Evolutionary conservation across 331 rosid species (phyloP).

Genomic region (Quercus tomentella): DNA sequence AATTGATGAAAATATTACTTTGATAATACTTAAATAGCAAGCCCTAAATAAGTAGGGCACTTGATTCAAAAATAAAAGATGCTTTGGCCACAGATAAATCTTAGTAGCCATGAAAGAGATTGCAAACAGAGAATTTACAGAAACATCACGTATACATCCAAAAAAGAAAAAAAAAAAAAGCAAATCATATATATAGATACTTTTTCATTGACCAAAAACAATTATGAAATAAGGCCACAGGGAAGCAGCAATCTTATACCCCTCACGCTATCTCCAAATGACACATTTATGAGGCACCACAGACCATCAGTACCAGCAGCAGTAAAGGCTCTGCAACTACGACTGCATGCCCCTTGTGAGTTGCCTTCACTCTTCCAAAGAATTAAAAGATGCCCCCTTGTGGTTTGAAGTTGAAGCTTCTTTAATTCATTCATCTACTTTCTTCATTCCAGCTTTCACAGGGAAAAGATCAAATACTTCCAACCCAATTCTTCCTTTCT

Average conservation of each 20-base stretch:
- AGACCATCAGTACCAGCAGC: constrained; percentile 62
- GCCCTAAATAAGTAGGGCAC: neutral
- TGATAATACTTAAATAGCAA: neutral
- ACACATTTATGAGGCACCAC: constrained; percentile 47
- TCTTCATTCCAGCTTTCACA: constrained; percentile 30
- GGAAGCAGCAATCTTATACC: constrained; percentile 54
- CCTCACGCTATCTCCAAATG: constrained; percentile 39
- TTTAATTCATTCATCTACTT: constrained; percentile 32
- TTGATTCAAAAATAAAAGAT: neutral
- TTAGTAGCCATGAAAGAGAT: neutral
- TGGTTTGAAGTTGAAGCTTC: constrained; percentile 51
- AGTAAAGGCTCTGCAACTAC: constrained; percentile 47
- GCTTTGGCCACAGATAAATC: neutral
- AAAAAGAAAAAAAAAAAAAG: neutral
- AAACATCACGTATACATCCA: neutral
- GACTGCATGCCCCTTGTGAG: constrained; percentile 42
- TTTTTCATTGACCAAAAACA: constrained; percentile 27
- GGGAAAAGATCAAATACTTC: constrained; percentile 10
- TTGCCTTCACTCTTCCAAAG: constrained; percentile 48
- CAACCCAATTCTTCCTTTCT: constrained; percentile 2
- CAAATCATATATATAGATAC: constrained; percentile 5
- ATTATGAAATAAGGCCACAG: constrained; percentile 32
- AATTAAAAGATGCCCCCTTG: constrained; percentile 41
- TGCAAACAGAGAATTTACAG: neutral
- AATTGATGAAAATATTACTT: neutral